Conservation (phyloP, 1,139 yeast species). For the Yamadazyma jaroonii region DNA sequence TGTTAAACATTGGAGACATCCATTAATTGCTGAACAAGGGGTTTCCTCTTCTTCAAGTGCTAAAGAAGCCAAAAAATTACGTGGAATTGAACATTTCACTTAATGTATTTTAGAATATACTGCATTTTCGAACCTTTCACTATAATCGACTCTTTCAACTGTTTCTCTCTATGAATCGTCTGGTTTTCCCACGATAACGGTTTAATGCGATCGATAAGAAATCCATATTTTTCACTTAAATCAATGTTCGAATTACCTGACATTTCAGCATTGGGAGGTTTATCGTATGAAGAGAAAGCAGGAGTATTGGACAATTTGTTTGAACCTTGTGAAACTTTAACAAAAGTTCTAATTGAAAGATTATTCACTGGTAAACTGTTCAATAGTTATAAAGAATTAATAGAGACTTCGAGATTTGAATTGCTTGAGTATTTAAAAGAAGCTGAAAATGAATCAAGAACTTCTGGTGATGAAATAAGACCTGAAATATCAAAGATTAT, state of each 20-base stretch:
- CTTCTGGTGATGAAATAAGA: slow-evolving; percentile 19
- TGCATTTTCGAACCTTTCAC: slow-evolving; percentile 1
- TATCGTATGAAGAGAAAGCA: slow-evolving; percentile 19
- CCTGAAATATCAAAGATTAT: slow-evolving; percentile 49
- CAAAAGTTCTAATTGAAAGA: slow-evolving; percentile 35
- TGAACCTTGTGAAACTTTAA: slow-evolving; percentile 63
- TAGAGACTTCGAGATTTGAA: slow-evolving; percentile 44
- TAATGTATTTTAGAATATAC: slow-evolving; percentile 6
- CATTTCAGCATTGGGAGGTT: slow-evolving; percentile 17
- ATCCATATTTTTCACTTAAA: background rate
- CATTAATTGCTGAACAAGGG: slow-evolving; percentile 48
- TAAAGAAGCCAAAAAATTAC: slow-evolving; percentile 42
- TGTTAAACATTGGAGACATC: slow-evolving; percentile 56
- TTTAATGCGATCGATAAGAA: slow-evolving; percentile 1
- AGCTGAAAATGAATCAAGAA: slow-evolving; percentile 17
- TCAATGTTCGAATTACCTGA: slow-evolving; percentile 20
- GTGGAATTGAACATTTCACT: slow-evolving; percentile 45
- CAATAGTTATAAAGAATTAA: slow-evolving; percentile 44
- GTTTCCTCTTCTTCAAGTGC: slow-evolving; percentile 41
- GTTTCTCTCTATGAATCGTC: background rate
- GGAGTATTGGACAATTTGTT: slow-evolving; percentile 55
- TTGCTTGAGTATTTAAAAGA: slow-evolving; percentile 32
- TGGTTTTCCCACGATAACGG: background rate
- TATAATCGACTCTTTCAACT: background rate
- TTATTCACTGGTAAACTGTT: slow-evolving; percentile 20